phyloP scores from a whole-genome alignment of 1,139 yeast genomes.

The Candida smagusa region DNA sequence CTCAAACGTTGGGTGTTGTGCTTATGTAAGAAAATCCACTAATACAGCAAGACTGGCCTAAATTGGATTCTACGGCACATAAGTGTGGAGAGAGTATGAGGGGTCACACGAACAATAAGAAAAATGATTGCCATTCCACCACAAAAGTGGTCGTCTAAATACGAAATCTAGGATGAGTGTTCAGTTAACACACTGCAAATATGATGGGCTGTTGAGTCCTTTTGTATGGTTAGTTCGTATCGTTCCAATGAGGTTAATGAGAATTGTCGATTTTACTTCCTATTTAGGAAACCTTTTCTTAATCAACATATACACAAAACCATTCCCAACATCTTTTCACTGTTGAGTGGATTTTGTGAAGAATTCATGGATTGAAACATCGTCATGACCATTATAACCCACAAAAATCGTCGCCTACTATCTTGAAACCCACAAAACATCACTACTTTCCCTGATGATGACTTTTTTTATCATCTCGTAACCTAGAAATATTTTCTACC shows the following conservation, averaged over 20 bases:
- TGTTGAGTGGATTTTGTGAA: no score
- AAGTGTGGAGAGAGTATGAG: neutral
- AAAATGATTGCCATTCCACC: neutral
- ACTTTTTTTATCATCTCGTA: neutral
- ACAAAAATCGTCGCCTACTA: no score
- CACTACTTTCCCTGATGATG: no score
- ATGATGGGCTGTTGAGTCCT: no score
- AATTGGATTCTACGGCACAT: constrained; percentile 11
- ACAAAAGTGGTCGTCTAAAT: neutral
- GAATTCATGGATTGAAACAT: no score
- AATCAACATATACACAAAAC: neutral
- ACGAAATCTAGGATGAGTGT: constrained; percentile 1
- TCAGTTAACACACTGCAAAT: no score
- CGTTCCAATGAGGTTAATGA: constrained; percentile 16
- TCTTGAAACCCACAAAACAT: no score
- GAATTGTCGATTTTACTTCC: constrained; percentile 17
- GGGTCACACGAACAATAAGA: neutral
- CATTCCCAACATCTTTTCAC: neutral
- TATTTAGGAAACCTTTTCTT: constrained; percentile 14
- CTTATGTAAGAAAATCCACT: constrained; percentile 3
- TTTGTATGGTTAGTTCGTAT: no score
- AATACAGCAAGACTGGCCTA: constrained; percentile 13
- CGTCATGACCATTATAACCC: no score
- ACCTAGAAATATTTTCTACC: constrained; percentile 1
- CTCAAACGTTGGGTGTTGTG: neutral